Evolutionary conservation across 2,329 filamentous ascomycete genomes (phyloP).

Genomic region (Drechslerella coelobrocha): DNA sequence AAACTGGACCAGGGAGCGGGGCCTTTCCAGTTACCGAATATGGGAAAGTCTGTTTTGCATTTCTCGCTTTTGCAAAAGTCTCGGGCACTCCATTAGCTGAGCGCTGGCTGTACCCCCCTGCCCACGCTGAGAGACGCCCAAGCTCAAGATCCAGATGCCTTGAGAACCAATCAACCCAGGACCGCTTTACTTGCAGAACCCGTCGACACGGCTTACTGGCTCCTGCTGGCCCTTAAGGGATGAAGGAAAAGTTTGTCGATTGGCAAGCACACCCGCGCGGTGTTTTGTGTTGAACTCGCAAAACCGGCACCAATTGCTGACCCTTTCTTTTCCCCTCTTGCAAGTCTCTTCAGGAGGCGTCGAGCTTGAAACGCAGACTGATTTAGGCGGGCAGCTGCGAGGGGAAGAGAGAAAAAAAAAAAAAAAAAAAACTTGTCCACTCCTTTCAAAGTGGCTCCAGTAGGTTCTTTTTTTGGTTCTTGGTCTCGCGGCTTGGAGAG

Average conservation of each 20-base stretch:
- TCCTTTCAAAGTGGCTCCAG: conserved; percentile 2
- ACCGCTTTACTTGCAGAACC: background rate
- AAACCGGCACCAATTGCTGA: conserved; percentile 11
- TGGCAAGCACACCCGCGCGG: conserved; percentile 26
- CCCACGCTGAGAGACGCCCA: conserved; percentile 31
- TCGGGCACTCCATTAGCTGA: conserved; percentile 50
- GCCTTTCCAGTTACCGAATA: conserved; percentile 37
- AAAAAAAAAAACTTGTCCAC: conserved; percentile 4
- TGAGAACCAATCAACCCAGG: conserved; percentile 38
- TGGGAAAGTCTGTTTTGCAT: conserved; percentile 45
- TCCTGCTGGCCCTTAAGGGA: conserved; percentile 7
- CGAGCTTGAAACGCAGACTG: conserved; percentile 45
- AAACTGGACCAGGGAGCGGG: conserved; percentile 38
- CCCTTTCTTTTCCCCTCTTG: conserved; percentile 1
- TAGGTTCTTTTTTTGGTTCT: conserved; percentile 45
- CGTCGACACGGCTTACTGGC: conserved; percentile 36
- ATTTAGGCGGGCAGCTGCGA: conserved; percentile 23
- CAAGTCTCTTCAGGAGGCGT: conserved; percentile 37
- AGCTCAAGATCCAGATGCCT: conserved; percentile 27
- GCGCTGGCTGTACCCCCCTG: conserved; percentile 19
- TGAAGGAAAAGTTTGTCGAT: conserved; percentile 10
- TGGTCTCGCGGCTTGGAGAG: conserved; percentile 1
- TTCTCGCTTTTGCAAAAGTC: conserved; percentile 27
- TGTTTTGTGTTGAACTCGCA: conserved; percentile 26
- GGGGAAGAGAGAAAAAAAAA: conserved; percentile 7